Evolutionary conservation across 2,329 filamentous ascomycete species (phyloP).

Genomic region (Alternaria postmessia): DNA sequence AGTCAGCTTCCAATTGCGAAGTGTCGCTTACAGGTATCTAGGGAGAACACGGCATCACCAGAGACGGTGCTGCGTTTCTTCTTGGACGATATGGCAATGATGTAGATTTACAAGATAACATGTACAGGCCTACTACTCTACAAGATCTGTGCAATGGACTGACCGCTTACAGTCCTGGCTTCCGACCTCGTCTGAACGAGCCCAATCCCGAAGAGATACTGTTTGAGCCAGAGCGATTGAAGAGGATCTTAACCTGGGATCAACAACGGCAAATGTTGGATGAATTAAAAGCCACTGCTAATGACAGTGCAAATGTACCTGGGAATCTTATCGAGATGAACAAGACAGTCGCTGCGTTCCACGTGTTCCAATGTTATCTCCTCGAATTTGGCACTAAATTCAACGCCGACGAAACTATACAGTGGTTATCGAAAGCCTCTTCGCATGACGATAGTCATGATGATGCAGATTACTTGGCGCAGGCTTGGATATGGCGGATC

Average conservation of each 20-base stretch:
- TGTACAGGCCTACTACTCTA: too few species aligned
- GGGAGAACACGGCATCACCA: neutral
- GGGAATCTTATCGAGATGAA: neutral
- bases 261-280: too few species aligned
- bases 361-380: neutral
- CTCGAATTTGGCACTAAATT: neutral
- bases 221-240: too few species aligned
- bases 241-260: too few species aligned
- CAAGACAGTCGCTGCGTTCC: neutral
- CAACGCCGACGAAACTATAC: neutral
- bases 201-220: too few species aligned
- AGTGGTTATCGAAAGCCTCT: slow-evolving; percentile 2
- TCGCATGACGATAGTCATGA: slow-evolving; percentile 15
- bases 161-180: too few species aligned
- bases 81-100: neutral
- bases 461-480: slow-evolving; percentile 12
- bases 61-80: neutral
- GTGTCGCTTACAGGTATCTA: neutral
- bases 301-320: too few species aligned
- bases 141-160: too few species aligned
- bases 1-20: neutral
- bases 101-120: too few species aligned
- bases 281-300: too few species aligned
- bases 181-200: too few species aligned
- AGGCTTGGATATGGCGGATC: slow-evolving; percentile 20